Percentiles rank a stretch among this genome's conserved stretches.
phyloP scores from a whole-genome alignment of 352 stramenopile species.

The Aphanomyces euteiches region DNA sequence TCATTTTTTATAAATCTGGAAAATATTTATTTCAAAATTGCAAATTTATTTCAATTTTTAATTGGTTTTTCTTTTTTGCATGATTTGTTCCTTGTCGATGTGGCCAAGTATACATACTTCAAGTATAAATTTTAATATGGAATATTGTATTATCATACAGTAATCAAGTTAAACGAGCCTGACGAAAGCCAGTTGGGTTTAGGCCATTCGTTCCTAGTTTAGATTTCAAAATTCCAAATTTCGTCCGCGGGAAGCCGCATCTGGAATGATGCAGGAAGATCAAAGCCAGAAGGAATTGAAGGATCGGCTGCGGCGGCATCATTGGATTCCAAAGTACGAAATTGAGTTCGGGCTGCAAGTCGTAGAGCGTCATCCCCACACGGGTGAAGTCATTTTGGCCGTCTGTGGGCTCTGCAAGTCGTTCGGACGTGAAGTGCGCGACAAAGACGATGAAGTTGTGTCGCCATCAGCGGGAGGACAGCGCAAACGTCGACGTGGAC shows the following conservation, averaged over 20 bases:
- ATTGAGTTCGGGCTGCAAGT: constrained; percentile 70
- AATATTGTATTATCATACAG: background rate
- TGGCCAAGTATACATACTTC: no score
- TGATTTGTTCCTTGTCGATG: no score
- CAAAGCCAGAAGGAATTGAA: constrained; percentile 18
- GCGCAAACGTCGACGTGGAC: constrained; percentile 66
- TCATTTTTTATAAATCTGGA: no score
- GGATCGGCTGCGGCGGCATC: constrained; percentile 57
- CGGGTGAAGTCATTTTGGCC: constrained; percentile 66
- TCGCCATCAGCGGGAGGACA: constrained; percentile 54
- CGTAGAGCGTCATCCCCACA: constrained; percentile 62
- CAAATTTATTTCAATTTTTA: no score
- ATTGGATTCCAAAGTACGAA: constrained; percentile 80
- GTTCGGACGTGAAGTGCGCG: constrained; percentile 69
- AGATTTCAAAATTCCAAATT: constrained; percentile 17
- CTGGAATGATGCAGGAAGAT: constrained; percentile 17
- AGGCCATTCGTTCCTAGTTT: constrained; percentile 25
- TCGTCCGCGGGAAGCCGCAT: background rate
- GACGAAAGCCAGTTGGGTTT: constrained; percentile 5
- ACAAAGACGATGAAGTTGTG: constrained; percentile 38
- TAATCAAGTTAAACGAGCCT: background rate
- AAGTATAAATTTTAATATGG: no score
- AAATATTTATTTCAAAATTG: no score
- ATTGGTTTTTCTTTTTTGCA: no score
- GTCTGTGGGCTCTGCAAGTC: constrained; percentile 83